Conservation (phyloP, 2,329 filamentous ascomycete genomes). For the Penicillium capsulatum region DNA sequence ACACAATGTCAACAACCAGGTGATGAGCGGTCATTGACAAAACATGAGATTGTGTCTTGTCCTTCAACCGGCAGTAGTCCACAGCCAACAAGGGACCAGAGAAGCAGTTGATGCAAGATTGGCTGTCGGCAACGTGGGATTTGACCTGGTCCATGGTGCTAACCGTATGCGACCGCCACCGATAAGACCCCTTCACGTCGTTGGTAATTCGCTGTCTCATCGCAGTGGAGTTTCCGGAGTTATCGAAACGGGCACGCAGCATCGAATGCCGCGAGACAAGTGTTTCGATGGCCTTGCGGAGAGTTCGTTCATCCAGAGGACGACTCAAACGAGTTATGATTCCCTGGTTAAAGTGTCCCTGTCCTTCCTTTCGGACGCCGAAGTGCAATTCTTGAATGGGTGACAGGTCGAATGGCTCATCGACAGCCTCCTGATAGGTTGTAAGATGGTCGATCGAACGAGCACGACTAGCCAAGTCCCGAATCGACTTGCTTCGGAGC, state of each 20-base stretch:
- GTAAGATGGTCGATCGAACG: conserved; percentile 29
- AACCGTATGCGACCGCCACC: conserved; percentile 22
- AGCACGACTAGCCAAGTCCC: conserved; percentile 31
- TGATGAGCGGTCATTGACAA: conserved; percentile 39
- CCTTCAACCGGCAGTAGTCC: conserved; percentile 40
- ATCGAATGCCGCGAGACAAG: conserved; percentile 37
- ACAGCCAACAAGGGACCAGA: conserved; percentile 40
- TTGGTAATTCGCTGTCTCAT: conserved; percentile 30
- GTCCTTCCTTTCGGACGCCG: conserved; percentile 29
- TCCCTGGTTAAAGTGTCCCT: conserved; percentile 40
- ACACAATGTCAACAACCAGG: conserved; percentile 40
- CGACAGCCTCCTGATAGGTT: conserved; percentile 33
- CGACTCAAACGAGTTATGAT: conserved; percentile 32
- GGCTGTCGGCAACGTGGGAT: conserved; percentile 26
- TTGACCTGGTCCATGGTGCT: conserved; percentile 21
- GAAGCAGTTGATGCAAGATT: conserved; percentile 34
- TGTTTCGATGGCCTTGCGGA: conserved; percentile 29
- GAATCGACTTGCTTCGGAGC: conserved; percentile 46
- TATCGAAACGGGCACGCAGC: conserved; percentile 33
- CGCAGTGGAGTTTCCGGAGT: conserved; percentile 13
- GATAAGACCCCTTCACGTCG: conserved; percentile 29
- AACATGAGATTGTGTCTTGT: conserved; percentile 26
- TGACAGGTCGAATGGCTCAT: conserved; percentile 33
- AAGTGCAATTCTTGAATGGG: conserved; percentile 41
- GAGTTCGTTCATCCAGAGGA: conserved; percentile 19